Evolutionary conservation across 495 filamentous ascomycete species (phyloP), one percentile per base, ranked within the genome.

Genomic region (Trichocladium antarcticum): DNA sequence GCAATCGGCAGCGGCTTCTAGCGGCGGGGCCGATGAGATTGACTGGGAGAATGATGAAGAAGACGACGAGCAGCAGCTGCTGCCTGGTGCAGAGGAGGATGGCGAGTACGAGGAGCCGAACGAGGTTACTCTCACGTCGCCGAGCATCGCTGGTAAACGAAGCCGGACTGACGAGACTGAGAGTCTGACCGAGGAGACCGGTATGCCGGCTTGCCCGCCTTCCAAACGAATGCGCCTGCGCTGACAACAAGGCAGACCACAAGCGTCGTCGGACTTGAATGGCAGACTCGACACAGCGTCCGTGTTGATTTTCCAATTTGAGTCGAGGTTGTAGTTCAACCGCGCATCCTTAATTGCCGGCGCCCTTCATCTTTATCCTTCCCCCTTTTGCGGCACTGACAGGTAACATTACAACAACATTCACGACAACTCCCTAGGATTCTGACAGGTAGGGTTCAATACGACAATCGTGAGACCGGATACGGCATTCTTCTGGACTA

Each of bases 251-350:
- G 6, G 19, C 54, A 74, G 71, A 69, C 50, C 44, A 66, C 70
- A 74, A 74, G 69, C 71, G 71, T 64, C 71, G 64, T 67, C 71
- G 71, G 48, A 67, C 68, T 54, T 72, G 56, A 73, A 53, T 37
- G 52, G 31, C 39, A 19, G 52, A 42, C 34, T 55, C 53, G 5
- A 6, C 32, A 35, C 51, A 45, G 42, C 37, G 16, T 28, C 37
- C 47, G 32, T 22, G 20, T 22, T 15, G 20, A 3, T 16, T 16
- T 28, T 27, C n/a, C 27, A 15, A 12, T n/a, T 36, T n/a, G 11
- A 21, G 20, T 17, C 2, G 24, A 11, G 36, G 57, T 54, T 62
- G 59, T 59, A 62, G 59, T 62, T 39, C 59, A 62, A 46, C 59
- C 38, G 32, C 34, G 6, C 44, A 17, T 15, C 14, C 19, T 5